Evolutionary conservation across 768 basidiomycete species (phyloP), one percentile per base, ranked within the genome.

Genomic region (Stropharia rugosoannulata): DNA sequence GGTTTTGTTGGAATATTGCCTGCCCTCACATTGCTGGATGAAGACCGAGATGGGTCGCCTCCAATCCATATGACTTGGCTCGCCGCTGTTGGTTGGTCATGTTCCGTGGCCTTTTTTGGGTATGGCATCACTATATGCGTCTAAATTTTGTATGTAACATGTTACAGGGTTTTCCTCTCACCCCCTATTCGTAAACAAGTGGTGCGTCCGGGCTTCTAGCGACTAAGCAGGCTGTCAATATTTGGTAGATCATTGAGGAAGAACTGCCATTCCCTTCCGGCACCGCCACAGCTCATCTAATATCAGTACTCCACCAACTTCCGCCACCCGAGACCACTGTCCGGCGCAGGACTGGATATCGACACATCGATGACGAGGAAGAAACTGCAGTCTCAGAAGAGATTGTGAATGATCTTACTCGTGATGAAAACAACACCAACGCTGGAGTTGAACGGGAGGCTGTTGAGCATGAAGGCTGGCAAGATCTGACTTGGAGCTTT

Each of bases 111-210:
- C 4, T 98, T 95, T 75, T 98, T 98, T 71, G 96, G 95, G 83
- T 89, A 51, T 56, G 66, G 56, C 11, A 25, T 11, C 1, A 36
- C 11, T 56, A 25, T 39, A 8, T 35, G 16, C 19, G 12, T 12
- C 22, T 11, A 32, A 16, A 35, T 9, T 45, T 39, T 60, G 22
- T 49, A 38, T 54, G 58, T 5, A 61, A 37, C 18, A 7, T 18
- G 38, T 18, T 18, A 10, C 54, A 92, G 91, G 4, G 95, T 98
- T n/a, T 96, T 98, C 70, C 78, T 98, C 40, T 96, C 96, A 1
- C 93, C 95, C 13, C 96, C 95, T 6, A 81, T 98, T 27, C 85
- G 96, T 45, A 91, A 92, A 66, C 95, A 97, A 84, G 94, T 96
- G 64, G 93, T 94, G 60, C 29, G 87, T 76, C 38, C 27, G 27